Conservation (phyloP, 148 eudicot genomes). For the Rhododendron mucronatum region DNA sequence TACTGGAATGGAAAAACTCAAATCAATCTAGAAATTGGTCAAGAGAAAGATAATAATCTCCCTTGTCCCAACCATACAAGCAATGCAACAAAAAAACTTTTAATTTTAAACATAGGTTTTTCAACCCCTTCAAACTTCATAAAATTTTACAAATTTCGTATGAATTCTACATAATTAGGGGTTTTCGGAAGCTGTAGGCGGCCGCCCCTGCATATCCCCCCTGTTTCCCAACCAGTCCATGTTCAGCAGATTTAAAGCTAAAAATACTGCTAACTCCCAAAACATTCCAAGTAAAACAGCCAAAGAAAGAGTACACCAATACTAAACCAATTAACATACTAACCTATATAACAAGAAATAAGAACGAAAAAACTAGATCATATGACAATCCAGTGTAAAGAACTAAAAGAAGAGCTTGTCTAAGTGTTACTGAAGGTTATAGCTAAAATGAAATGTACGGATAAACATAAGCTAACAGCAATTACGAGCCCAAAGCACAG, state of each 20-base stretch:
- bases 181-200: too few species aligned
- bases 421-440: background rate
- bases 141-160: background rate
- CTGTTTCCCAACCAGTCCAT: background rate
- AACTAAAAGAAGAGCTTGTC: background rate
- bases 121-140: background rate
- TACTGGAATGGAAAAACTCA: too few species aligned
- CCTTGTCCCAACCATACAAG: too few species aligned
- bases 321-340: background rate
- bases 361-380: background rate
- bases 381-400: background rate
- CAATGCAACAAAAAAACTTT: too few species aligned
- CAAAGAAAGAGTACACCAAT: background rate
- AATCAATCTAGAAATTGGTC: too few species aligned
- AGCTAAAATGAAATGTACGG: background rate
- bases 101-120: too few species aligned
- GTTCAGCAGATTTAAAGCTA: background rate
- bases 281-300: background rate
- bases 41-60: too few species aligned
- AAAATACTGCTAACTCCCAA: background rate
- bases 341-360: background rate
- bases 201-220: background rate
- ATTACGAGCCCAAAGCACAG: background rate
- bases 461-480: background rate
- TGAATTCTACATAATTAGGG: background rate